A percentile compares a stretch with the other conserved stretches of the same genome.
phyloP scores from a whole-genome alignment of 441 rosid species.

The Metrosideros polymorpha region DNA sequence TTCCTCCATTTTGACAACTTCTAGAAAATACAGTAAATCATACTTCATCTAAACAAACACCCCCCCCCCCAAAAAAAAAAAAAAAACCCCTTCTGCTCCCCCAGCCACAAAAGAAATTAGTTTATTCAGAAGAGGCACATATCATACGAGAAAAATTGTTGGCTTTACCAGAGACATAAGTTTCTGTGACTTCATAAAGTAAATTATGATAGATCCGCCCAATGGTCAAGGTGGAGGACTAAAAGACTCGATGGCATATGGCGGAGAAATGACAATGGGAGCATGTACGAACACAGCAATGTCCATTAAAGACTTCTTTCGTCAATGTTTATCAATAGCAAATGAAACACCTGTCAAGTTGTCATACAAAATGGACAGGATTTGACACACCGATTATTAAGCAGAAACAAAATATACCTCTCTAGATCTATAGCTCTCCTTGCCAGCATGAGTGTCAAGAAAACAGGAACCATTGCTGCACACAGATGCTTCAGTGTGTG shows the following conservation, averaged over 20 bases:
- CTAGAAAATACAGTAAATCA: not conserved
- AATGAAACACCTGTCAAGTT: not conserved
- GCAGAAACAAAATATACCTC: slow-evolving; percentile 27
- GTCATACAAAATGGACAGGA: not conserved
- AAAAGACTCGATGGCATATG: not conserved
- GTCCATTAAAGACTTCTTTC: not conserved
- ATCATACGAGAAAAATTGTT: not conserved
- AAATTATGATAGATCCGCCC: not conserved
- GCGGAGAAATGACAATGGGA: not conserved
- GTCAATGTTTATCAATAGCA: not conserved
- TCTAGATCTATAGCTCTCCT: slow-evolving; percentile 56
- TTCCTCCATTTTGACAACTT: not conserved
- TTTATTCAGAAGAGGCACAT: not conserved
- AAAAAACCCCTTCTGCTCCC: not conserved
- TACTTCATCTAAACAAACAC: not conserved
- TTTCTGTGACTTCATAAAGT: not conserved
- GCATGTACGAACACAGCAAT: not conserved
- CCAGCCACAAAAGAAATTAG: not conserved
- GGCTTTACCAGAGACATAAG: not conserved
- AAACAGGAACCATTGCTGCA: slow-evolving; percentile 93
- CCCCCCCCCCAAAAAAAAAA: too few relatives aligned
- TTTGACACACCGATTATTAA: not conserved
- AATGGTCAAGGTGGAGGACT: not conserved
- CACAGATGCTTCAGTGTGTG: slow-evolving; percentile 86
- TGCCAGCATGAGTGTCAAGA: slow-evolving; percentile 84